Percentiles rank a stretch among this genome's conserved stretches.
These are phyloP conservation scores for Diplodia intermedia DNA, from an alignment of 2,329 filamentous ascomycete species.

Conservation along the genomic window DNA sequence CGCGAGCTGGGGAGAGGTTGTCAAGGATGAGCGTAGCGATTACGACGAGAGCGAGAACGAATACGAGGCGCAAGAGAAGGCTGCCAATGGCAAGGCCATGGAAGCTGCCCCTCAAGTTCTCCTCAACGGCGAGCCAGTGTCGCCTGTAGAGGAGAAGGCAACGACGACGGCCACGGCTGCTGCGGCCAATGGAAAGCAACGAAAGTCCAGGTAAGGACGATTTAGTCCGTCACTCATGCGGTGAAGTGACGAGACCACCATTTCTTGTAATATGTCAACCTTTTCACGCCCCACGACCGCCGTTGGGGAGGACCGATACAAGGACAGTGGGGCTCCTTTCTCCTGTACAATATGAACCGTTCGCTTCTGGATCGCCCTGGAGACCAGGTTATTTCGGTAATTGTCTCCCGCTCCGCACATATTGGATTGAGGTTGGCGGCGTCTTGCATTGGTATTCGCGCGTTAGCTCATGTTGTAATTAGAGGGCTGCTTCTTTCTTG, in stretches of 20 bases:
- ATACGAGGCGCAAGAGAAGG: slow-evolving; percentile 14
- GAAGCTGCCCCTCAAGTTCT: slow-evolving; percentile 38
- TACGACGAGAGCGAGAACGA: slow-evolving; percentile 54
- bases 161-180: slow-evolving; percentile 12
- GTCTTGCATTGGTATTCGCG: slow-evolving; percentile 10
- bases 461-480: slow-evolving; percentile 24
- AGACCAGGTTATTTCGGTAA: not conserved
- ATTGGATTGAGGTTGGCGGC: slow-evolving; percentile 1
- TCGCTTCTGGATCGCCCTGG: slow-evolving; percentile 18
- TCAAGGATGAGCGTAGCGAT: slow-evolving; percentile 75
- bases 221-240: not conserved
- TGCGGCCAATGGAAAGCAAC: slow-evolving; percentile 18
- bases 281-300: slow-evolving; percentile 23
- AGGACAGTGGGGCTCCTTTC: not conserved
- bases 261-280: slow-evolving; percentile 16
- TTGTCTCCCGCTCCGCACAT: not conserved
- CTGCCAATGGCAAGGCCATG: slow-evolving; percentile 26
- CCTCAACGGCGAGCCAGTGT: slow-evolving; percentile 41
- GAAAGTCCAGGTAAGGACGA: slow-evolving; percentile 22
- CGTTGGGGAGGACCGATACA: not conserved
- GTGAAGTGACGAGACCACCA: not conserved
- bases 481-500: not conserved
- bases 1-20: slow-evolving; percentile 58
- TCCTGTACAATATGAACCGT: slow-evolving; percentile 23
- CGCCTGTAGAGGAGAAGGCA: slow-evolving; percentile 24